Conservation (phyloP, 257 asterid species). For the Solanum chaucha region DNA sequence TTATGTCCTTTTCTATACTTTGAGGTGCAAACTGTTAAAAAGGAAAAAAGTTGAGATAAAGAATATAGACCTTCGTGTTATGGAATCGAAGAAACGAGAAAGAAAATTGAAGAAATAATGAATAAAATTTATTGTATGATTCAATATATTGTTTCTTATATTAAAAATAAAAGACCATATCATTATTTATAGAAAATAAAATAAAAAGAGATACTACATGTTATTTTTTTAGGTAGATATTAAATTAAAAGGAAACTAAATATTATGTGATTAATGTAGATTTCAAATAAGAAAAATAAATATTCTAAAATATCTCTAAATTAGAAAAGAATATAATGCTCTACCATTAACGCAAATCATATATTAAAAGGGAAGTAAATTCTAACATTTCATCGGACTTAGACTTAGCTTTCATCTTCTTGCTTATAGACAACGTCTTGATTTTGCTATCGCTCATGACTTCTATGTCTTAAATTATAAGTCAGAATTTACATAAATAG, state of each 20-base stretch:
- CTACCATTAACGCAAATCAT: not conserved
- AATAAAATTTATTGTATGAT: too few species aligned
- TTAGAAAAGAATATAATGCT: not conserved
- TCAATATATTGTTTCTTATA: not conserved
- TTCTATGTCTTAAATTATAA: rapidly evolving
- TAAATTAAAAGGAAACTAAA: not conserved
- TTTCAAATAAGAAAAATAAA: not conserved
- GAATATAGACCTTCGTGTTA: not conserved
- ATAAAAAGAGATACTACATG: not conserved
- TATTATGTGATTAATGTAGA: not conserved
- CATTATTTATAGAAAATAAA: too few species aligned
- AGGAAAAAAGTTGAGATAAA: not conserved
- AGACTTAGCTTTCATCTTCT: not conserved
- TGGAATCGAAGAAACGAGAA: not conserved
- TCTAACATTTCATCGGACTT: not conserved
- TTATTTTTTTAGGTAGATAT: too few species aligned
- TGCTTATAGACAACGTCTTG: not conserved
- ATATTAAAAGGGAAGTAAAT: not conserved
- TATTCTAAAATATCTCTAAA: not conserved
- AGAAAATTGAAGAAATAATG: not conserved
- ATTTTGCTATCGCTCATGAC: rapidly evolving
- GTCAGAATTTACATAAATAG: rapidly evolving
- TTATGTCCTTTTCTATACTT: too few species aligned
- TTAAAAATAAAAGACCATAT: too few species aligned
- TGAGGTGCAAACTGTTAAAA: not conserved